Evolutionary conservation across 148 eudicot genomes (phyloP).

Genomic region (Cornus kousa): DNA sequence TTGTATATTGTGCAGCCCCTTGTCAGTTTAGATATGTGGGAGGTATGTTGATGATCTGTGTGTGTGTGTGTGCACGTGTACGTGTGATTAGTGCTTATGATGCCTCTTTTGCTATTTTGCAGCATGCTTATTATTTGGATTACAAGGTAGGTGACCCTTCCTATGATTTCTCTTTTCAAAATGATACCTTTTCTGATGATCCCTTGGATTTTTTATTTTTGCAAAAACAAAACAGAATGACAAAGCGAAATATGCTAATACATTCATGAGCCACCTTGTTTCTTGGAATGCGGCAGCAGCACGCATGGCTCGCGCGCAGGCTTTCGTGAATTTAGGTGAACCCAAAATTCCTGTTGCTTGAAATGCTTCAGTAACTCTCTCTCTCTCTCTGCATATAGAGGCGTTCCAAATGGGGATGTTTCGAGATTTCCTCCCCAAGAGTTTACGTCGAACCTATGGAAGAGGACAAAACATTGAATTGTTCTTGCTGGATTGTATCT

Average conservation of each 20-base stretch:
- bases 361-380: neutral
- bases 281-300: conserved; percentile 79
- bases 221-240: conserved; percentile 53
- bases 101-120: conserved; percentile 33
- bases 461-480: too few relatives aligned
- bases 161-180: neutral
- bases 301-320: conserved; percentile 77
- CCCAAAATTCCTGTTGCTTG: neutral
- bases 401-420: too few relatives aligned
- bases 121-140: conserved; percentile 98
- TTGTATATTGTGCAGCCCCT: conserved; percentile 65
- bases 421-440: too few relatives aligned
- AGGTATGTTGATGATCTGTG: conserved; percentile 40
- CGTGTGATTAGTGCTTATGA: neutral
- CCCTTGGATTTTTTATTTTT: neutral
- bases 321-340: conserved; percentile 55
- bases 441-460: too few relatives aligned
- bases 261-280: conserved; percentile 81
- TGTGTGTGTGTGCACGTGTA: too few relatives aligned
- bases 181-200: neutral
- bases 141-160: conserved; percentile 47
- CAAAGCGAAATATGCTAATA: conserved; percentile 24
- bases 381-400: too few relatives aligned
- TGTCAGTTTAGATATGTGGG: conserved; percentile 86
- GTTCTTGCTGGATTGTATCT: too few relatives aligned